A percentile compares a stretch with the other conserved stretches of the same genome.
phyloP scores from a whole-genome alignment of 371 early-diverging fungal species.

The Nematocida parisii region DNA sequence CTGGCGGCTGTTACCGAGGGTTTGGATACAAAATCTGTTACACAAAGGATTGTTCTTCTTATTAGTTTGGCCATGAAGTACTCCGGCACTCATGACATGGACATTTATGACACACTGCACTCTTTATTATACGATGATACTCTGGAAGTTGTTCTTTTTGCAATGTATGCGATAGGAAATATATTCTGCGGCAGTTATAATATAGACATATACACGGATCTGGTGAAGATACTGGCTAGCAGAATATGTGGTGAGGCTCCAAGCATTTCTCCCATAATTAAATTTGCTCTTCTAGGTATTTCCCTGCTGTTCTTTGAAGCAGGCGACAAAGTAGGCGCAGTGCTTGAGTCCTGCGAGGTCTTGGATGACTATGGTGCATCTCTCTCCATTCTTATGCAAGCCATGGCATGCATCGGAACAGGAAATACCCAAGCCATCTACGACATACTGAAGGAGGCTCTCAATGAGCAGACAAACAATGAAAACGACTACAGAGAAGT shows the following conservation, averaged over 20 bases:
- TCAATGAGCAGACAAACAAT: slow-evolving; percentile 48
- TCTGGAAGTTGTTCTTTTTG: slow-evolving; percentile 46
- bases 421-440: slow-evolving; percentile 64
- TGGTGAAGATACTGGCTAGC: slow-evolving; percentile 55
- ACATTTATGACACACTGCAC: slow-evolving; percentile 28
- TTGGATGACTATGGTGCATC: slow-evolving; percentile 40
- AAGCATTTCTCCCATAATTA: slow-evolving; percentile 49
- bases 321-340: slow-evolving; percentile 34
- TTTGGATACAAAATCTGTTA: slow-evolving; percentile 36
- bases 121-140: slow-evolving; percentile 31
- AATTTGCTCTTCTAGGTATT: slow-evolving; percentile 63
- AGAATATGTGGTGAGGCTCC: slow-evolving; percentile 44
- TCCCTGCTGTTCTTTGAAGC: slow-evolving; percentile 62
- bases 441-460: slow-evolving; percentile 60
- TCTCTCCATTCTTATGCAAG: slow-evolving; percentile 53
- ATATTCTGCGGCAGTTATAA: slow-evolving; percentile 58
- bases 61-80: slow-evolving; percentile 52
- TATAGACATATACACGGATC: slow-evolving; percentile 56
- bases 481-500: slow-evolving; percentile 30
- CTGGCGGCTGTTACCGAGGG: slow-evolving; percentile 56
- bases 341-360: slow-evolving; percentile 38
- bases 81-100: slow-evolving; percentile 37
- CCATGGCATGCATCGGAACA: slow-evolving; percentile 60
- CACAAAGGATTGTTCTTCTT: slow-evolving; percentile 57
- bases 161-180: slow-evolving; percentile 62